phyloP scores from a whole-genome alignment of 768 basidiomycete species.

The Neoboletus brunneissimus region DNA sequence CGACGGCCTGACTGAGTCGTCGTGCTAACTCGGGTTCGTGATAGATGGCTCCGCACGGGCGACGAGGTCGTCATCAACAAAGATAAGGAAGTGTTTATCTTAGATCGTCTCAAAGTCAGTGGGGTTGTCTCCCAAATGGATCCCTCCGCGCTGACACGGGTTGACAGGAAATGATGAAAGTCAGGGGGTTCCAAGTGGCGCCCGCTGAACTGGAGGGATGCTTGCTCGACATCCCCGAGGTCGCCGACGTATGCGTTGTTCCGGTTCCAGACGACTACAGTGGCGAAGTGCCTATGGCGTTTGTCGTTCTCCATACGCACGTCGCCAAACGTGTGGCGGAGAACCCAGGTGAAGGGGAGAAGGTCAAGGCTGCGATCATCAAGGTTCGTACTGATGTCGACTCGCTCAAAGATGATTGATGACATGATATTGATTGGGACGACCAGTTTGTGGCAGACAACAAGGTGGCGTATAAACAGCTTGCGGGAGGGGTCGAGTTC shows the following conservation, averaged over 20 bases:
- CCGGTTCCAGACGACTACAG: slow-evolving; percentile 66
- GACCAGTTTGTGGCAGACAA: slow-evolving; percentile 51
- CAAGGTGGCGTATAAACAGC: slow-evolving; percentile 56
- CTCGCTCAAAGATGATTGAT: neutral
- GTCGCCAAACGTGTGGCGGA: slow-evolving; percentile 36
- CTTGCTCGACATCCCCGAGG: slow-evolving; percentile 56
- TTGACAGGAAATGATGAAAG: slow-evolving; percentile 62
- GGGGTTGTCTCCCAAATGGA: neutral
- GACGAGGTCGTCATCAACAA: slow-evolving; percentile 57
- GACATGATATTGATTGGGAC: neutral
- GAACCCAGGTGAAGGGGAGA: slow-evolving; percentile 28
- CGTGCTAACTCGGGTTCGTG: neutral
- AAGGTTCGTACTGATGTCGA: slow-evolving; percentile 37
- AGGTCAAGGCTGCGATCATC: slow-evolving; percentile 44
- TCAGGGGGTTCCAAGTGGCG: slow-evolving; percentile 70
- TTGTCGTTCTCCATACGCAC: slow-evolving; percentile 50
- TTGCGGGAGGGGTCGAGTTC: slow-evolving; percentile 59
- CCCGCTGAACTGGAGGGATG: slow-evolving; percentile 73
- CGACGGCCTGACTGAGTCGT: neutral
- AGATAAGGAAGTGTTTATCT: slow-evolving; percentile 55
- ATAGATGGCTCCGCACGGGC: slow-evolving; percentile 67
- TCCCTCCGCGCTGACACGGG: slow-evolving; percentile 2
- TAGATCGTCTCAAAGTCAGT: slow-evolving; percentile 61
- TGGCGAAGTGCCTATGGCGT: slow-evolving; percentile 72
- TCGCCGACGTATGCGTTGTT: slow-evolving; percentile 62